Base-by-base conservation (phyloP, 139 green algal genomes). In the Spirogloea muscicola region DNA sequence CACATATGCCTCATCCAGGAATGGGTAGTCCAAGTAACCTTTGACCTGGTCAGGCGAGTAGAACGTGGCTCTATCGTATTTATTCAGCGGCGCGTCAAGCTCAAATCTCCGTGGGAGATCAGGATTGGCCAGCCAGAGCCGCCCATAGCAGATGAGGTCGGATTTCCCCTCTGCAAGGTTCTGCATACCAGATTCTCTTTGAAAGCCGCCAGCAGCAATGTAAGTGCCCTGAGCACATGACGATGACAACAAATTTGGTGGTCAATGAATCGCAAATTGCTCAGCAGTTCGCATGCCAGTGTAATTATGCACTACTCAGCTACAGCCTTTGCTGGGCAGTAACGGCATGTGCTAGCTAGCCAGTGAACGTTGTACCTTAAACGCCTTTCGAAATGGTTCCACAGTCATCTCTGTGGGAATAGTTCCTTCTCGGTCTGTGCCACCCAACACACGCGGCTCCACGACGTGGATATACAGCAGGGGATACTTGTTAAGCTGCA, bases 1-100 rank as follows among this genome's bases (percentile, higher is more conserved):
- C n/a, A n/a, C n/a, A n/a, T 62, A 21, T 34, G 33, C n/a, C 55
- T 94, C 86, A 43, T 92, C 85, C 38, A 93, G 63, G 68, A 86
- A 89, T 31, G 88, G 87, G 77, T 94, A 94, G 82, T 94, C 90
- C 0, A 59, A 77, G 80, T 94, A 94, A 39, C 89, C 89, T 72
- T 88, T 49, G 58, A 76, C 58, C 57, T 72, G 38, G 18, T 76
- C 82, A 16, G 68, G 57, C 0, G 60, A 74, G 82, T 94, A 94
- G 74, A 93, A 94, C 6, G 88, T 94, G 74, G 63, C 48, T 9
- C 89, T 72, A 75, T 94, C 68, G 64, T 93, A 93, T 34, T 84
- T 65, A 71, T 88, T 94, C 2, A 94, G 81, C 3, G 83, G 79
- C 1, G 87, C 88, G 38, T 80, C 58, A 40, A 87, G 58, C 34